A percentile compares a stretch with the other conserved stretches of the same genome.
These are phyloP conservation scores for Calendula officinalis DNA, from an alignment of 129 eudicot species.

Conservation along the genomic window DNA sequence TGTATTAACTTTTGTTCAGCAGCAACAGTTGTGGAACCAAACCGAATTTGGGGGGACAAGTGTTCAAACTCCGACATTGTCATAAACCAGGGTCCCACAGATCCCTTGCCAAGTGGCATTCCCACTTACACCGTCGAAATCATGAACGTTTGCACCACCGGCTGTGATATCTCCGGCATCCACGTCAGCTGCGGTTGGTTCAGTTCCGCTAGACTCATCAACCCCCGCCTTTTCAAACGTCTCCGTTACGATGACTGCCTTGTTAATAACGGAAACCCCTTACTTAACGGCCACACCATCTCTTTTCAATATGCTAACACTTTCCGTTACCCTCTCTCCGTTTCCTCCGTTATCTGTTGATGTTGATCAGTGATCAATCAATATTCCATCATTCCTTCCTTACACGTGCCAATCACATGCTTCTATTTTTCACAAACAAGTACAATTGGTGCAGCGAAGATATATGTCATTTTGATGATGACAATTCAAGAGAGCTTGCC, in stretches of 20 bases:
- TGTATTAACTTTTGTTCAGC: too few relatives aligned
- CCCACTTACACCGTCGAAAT: slow-evolving; percentile 81
- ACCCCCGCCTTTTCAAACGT: slow-evolving; percentile 18
- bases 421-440: too few relatives aligned
- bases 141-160: slow-evolving; percentile 29
- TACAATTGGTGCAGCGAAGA: too few relatives aligned
- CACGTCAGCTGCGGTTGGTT: slow-evolving; percentile 21
- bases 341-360: too few relatives aligned
- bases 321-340: too few relatives aligned
- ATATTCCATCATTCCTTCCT: too few relatives aligned
- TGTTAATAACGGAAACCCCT: slow-evolving; percentile 66
- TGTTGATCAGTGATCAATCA: too few relatives aligned
- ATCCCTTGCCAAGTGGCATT: slow-evolving; percentile 62
- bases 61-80: slow-evolving; percentile 47
- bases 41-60: slow-evolving; percentile 58
- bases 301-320: too few relatives aligned
- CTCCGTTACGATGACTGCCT: slow-evolving; percentile 50
- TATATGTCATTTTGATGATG: too few relatives aligned
- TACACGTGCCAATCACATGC: too few relatives aligned
- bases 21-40: slow-evolving; percentile 13
- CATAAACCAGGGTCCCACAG: slow-evolving; percentile 59
- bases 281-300: slow-evolving; percentile 43
- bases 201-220: slow-evolving; percentile 21
- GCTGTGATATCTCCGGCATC: slow-evolving; percentile 23
- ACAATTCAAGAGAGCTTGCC: too few relatives aligned